Base-by-base conservation (phyloP, 208 protist species). In the Crithidia brevicula region DNA sequence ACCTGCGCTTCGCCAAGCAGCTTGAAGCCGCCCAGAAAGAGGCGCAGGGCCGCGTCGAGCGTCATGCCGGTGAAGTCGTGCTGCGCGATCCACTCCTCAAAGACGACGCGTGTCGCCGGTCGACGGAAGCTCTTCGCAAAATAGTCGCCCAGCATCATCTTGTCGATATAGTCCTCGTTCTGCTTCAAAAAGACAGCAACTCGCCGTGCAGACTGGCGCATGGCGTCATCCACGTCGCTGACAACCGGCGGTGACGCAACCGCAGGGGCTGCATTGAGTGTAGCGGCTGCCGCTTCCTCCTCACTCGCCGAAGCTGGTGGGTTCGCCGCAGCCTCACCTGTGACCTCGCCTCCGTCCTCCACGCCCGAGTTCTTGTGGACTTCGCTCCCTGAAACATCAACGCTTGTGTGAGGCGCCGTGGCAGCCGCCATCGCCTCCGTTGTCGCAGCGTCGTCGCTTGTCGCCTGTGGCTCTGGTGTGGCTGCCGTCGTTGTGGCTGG, bases 11-110 rank as follows among this genome's bases (percentile, higher is more conserved):
- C 87, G 9, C 88, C 89, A 15, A 94, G 71, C 30, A 95, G 74
- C 66, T 94, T 94, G 67, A 96, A 95, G 11, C 86, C 89, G 20
- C 87, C 89, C 5, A 96, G 81, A 70, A 94, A 96, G 20, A 87
- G 68, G 15, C 92, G 74, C 42, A 96, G 75, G 9, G 92, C 92
- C 38, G 85, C 85, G 66, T 96, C 89, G 28, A 96, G 67, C 11
- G 74, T 79, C 70, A 92, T 67, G n/a, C 68, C 78, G 11, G 67
- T 50, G 65, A 96, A 96, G 52, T 92, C 79, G 75, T 96, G 86
- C 46, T 87, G 67, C 25, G 78, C 67, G 57, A 96, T 93, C 86
- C 88, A 96, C 65, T 82, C 80, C 72, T 94, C 74, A 70, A 96
- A 91, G 15, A 96, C 77, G 5, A 80, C 58, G 10, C 77, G 75